Evolutionary conservation across 805 yeast species (phyloP), one percentile per base, ranked within the genome.

Genomic region (Ogataea nitratoaversa): DNA sequence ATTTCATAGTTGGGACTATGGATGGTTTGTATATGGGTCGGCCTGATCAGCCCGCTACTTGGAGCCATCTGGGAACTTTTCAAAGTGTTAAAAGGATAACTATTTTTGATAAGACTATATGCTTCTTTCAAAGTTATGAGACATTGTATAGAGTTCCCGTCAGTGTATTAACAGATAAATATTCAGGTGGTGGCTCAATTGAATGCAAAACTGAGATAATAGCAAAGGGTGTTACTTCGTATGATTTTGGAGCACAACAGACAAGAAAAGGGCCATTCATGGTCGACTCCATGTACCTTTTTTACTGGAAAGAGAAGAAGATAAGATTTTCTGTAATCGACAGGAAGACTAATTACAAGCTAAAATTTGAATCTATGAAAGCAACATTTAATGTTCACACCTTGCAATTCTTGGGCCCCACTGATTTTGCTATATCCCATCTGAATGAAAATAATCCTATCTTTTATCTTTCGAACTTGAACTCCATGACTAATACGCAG

Each of bases 201-300:
- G 56, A 52, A 34, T 42, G 48, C 17, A 40, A 34, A 1, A 33
- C 55, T 31, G 33, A 33, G 11, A 46, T 40, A n/a, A 38, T 55
- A 36, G 41, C 36, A 24, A 53, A 78, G 58, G 62, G 78, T 56
- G 78, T 79, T 0, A 61, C 74, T 2, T 79, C 74, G 47, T 89
- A 85, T 62, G 74, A 73, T 35, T 65, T 84, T 44, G 96, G 93
- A 0, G 74, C 70, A 23, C 87, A 89, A 55, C 71, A 79, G 79
- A 77, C 59, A 69, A 77, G 46, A 76, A 68, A 31, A 69, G 76
- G 71, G 59, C 81, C 41, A 76, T 72, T 52, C 74, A 79, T 61
- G 77, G 74, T 53, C 70, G 65, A 62, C 78, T 70, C 59, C 70
- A 66, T 39, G 62, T 68, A 52, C 62, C 58, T 37, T 49, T 59